Percentiles rank a stretch among this genome's conserved stretches.
Conservation (phyloP, 2,329 filamentous ascomycete genomes). For the Geosmithia putterillii region DNA sequence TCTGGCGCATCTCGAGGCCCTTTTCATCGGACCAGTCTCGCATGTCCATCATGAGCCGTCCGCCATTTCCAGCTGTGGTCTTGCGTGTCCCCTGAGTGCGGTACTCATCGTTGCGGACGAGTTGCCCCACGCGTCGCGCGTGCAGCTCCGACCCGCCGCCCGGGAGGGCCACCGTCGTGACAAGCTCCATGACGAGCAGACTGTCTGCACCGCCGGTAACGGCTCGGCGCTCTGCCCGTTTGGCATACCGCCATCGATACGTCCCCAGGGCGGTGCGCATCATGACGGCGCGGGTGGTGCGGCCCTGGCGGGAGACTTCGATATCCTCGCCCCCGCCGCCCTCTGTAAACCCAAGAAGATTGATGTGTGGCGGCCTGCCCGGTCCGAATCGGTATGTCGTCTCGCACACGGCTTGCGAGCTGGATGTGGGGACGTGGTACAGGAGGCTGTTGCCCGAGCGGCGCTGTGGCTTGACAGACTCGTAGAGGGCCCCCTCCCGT, state of each 20-base stretch:
- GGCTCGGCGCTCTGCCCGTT: constrained; percentile 29
- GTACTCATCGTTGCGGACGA: constrained; percentile 26
- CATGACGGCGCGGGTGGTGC: constrained; percentile 30
- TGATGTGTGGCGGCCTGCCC: constrained; percentile 34
- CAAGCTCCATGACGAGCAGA: constrained; percentile 38
- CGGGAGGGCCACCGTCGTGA: constrained; percentile 18
- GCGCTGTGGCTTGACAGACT: constrained; percentile 33
- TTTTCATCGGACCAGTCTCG: constrained; percentile 18
- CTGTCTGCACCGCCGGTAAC: constrained; percentile 19
- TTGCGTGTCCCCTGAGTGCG: constrained; percentile 24
- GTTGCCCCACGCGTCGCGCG: constrained; percentile 22
- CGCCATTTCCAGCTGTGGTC: constrained; percentile 35
- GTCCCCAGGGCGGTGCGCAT: constrained; percentile 35
- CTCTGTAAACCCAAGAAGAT: constrained; percentile 5
- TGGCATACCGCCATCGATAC: constrained; percentile 44
- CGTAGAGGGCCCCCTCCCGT: constrained; percentile 29
- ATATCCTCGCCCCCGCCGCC: constrained; percentile 11
- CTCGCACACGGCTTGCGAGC: constrained; percentile 24
- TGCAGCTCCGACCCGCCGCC: constrained; percentile 16
- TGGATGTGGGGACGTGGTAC: constrained; percentile 24
- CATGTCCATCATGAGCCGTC: constrained; percentile 31
- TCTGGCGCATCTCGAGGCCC: constrained; percentile 18
- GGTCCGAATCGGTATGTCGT: constrained; percentile 48
- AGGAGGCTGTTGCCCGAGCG: constrained; percentile 36
- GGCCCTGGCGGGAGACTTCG: constrained; percentile 17